A percentile compares a stretch with the other conserved stretches of the same genome.
These are phyloP conservation scores for Kwoniella sp. DNA, from an alignment of 768 basidiomycete genomes.

Conservation along the genomic window DNA sequence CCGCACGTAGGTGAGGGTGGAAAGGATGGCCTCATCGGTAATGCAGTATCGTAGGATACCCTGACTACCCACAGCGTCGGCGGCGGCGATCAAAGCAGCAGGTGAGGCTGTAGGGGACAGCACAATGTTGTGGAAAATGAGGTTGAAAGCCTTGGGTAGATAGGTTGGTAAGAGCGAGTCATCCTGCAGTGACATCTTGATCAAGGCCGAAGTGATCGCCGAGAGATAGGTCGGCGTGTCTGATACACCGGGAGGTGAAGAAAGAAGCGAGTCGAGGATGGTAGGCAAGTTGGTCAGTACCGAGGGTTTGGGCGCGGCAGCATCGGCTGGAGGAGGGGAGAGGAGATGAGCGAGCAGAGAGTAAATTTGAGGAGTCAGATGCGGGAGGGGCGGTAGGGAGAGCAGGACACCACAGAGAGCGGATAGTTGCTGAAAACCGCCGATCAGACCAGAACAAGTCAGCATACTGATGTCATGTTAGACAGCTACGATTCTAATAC, in stretches of 20 bases:
- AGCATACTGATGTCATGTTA: constrained; percentile 3
- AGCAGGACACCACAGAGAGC: constrained; percentile 72
- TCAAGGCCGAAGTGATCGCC: constrained; percentile 50
- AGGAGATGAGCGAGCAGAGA: constrained; percentile 83
- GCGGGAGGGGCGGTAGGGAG: constrained; percentile 79
- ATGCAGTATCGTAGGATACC: constrained; percentile 70
- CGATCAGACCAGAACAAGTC: neutral
- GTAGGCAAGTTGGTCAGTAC: constrained; percentile 52
- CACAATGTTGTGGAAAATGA: constrained; percentile 52
- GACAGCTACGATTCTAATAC: neutral
- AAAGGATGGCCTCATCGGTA: constrained; percentile 64
- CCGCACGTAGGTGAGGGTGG: constrained; percentile 47
- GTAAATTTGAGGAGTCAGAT: constrained; percentile 85
- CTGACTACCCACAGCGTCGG: constrained; percentile 47
- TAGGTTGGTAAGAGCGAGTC: constrained; percentile 38
- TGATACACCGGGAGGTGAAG: constrained; percentile 48
- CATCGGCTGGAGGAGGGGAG: constrained; percentile 51
- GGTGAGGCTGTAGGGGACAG: constrained; percentile 36
- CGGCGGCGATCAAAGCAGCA: constrained; percentile 45
- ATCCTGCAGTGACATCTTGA: constrained; percentile 54
- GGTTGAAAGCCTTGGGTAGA: constrained; percentile 50
- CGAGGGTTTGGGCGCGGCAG: constrained; percentile 34
- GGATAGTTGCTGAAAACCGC: constrained; percentile 71
- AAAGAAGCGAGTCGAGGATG: constrained; percentile 53
- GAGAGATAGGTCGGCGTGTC: constrained; percentile 53